Conservation (phyloP, 148 eudicot genomes). For the Chenopodium quinoa region DNA sequence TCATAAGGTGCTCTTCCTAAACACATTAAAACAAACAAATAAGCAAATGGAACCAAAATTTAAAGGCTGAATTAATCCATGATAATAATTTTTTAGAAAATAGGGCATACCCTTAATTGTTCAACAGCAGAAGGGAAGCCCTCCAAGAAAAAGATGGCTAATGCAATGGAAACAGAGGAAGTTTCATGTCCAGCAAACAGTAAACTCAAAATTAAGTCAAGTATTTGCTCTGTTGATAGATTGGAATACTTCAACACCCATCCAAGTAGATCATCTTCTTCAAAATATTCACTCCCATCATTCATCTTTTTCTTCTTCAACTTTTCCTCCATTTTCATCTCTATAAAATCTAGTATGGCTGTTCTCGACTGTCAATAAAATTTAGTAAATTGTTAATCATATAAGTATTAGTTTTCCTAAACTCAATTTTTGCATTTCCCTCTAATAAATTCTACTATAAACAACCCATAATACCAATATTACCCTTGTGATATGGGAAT, state of each 20-base stretch:
- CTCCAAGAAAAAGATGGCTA: conserved; percentile 84
- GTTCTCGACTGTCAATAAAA: conserved; percentile 61
- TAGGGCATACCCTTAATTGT: conserved; percentile 59
- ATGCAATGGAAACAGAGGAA: conserved; percentile 88
- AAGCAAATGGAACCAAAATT: neutral
- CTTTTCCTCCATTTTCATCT: conserved; percentile 72
- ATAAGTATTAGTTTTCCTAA: neutral
- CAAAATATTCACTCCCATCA: conserved; percentile 30
- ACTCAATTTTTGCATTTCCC: no score
- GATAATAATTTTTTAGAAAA: neutral
- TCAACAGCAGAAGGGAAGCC: conserved; percentile 62
- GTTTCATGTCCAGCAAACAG: conserved; percentile 98
- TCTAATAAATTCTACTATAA: no score
- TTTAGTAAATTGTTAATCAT: neutral
- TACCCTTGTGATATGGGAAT: neutral
- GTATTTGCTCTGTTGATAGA: conserved; percentile 88
- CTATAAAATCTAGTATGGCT: conserved; percentile 73
- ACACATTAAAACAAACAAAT: neutral
- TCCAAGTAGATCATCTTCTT: conserved; percentile 86
- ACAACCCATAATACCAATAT: neutral
- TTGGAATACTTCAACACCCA: conserved; percentile 83
- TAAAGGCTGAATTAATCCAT: neutral
- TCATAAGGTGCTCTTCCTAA: conserved; percentile 80
- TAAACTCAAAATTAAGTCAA: conserved; percentile 81
- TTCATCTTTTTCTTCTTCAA: conserved; percentile 28